These are phyloP conservation scores for Corylus avellana DNA, from an alignment of 306 rosid genomes.

Conservation along the genomic window DNA sequence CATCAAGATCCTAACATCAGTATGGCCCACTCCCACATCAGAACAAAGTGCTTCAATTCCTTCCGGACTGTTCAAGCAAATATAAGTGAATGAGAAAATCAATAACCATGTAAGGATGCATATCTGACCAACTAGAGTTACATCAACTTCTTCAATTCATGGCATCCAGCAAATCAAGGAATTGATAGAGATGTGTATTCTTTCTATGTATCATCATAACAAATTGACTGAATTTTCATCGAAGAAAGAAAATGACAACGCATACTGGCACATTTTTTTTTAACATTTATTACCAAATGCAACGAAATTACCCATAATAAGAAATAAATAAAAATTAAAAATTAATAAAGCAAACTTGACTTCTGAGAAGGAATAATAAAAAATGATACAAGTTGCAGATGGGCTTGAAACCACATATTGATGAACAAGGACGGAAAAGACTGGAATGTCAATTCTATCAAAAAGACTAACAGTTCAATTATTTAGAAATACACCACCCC, in stretches of 20 bases:
- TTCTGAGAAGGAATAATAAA: too few relatives aligned
- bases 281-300: neutral
- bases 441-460: too few relatives aligned
- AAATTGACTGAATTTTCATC: neutral
- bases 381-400: too few relatives aligned
- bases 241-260: neutral
- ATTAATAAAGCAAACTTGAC: too few relatives aligned
- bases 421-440: too few relatives aligned
- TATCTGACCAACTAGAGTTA: constrained; percentile 21
- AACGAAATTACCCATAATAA: neutral
- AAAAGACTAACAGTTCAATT: too few relatives aligned
- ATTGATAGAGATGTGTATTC: neutral
- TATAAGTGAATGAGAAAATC: constrained; percentile 24
- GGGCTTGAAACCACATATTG: too few relatives aligned
- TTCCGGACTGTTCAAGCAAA: constrained; percentile 62
- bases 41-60: constrained; percentile 68
- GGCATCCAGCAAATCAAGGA: neutral
- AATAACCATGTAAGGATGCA: neutral
- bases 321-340: neutral
- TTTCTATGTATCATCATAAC: neutral
- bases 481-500: too few relatives aligned
- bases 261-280: neutral
- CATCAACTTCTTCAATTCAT: neutral
- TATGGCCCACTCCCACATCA: constrained; percentile 51
- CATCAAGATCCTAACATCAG: constrained; percentile 67